Evolutionary conservation across 2,329 filamentous ascomycete genomes (phyloP).

Genomic region (Hypoxylon sp.): DNA sequence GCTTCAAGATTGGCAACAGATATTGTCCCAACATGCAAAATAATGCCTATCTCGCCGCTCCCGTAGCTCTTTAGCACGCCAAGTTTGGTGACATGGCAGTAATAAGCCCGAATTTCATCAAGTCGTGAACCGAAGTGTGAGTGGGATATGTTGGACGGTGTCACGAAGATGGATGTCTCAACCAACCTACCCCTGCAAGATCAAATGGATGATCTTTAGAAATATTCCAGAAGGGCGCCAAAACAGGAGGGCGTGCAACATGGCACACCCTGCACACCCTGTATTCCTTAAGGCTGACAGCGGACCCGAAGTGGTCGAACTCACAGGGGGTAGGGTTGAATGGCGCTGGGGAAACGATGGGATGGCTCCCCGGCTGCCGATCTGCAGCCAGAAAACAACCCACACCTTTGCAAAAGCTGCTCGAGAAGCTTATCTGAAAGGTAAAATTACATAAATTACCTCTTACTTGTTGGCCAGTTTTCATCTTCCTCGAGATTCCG

Average conservation of each 20-base stretch:
- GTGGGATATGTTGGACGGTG: no score
- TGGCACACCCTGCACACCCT: slow-evolving; percentile 16
- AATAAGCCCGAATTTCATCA: neutral
- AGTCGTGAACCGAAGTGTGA: neutral
- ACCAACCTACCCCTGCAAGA: slow-evolving; percentile 1
- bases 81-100: slow-evolving; percentile 11
- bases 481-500: slow-evolving; percentile 3
- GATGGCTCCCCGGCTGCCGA: slow-evolving; percentile 2
- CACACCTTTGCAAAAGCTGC: neutral
- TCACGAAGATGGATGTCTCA: slow-evolving; percentile 1
- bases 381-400: neutral
- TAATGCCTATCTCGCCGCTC: neutral
- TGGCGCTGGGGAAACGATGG: neutral
- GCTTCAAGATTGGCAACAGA: neutral
- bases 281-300: slow-evolving; percentile 18
- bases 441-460: slow-evolving; percentile 24
- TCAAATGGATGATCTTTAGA: slow-evolving; percentile 9
- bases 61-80: neutral
- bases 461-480: slow-evolving; percentile 2
- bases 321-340: slow-evolving; percentile 2
- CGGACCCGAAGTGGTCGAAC: slow-evolving; percentile 11
- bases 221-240: slow-evolving; percentile 22
- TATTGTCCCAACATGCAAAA: neutral
- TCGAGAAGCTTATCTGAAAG: slow-evolving; percentile 11
- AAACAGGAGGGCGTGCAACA: slow-evolving; percentile 2